A percentile compares a stretch with the other conserved stretches of the same genome.
Evolutionary conservation across 2,329 filamentous ascomycete species (phyloP).

Genomic region (Penicillium carneum): DNA sequence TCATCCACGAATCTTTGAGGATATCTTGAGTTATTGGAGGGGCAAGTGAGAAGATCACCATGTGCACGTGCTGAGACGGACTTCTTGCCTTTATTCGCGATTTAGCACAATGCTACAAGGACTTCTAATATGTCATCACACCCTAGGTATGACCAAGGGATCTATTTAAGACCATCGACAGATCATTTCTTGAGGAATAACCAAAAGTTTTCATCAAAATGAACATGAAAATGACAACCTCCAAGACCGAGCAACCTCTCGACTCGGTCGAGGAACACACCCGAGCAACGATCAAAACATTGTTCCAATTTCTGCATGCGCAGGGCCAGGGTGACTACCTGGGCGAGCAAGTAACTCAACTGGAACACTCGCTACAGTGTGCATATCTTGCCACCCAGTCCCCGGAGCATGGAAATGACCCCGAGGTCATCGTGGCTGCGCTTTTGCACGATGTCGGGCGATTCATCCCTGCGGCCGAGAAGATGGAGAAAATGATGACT

Average conservation of each 20-base stretch:
- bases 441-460: conserved; percentile 44
- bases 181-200: background rate
- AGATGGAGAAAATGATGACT: conserved; percentile 38
- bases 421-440: conserved; percentile 40
- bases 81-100: background rate
- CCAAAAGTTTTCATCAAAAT: background rate
- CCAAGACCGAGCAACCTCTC: conserved; percentile 8
- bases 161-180: background rate
- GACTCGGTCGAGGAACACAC: conserved; percentile 31
- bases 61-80: background rate
- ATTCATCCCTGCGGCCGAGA: conserved; percentile 41
- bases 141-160: background rate
- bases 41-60: background rate
- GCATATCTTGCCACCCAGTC: conserved; percentile 36
- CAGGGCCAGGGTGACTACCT: conserved; percentile 43
- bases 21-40: background rate
- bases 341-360: conserved; percentile 41
- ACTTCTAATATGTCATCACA: background rate
- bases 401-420: conserved; percentile 31
- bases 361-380: conserved; percentile 43
- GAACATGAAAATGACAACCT: conserved; percentile 17
- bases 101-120: background rate
- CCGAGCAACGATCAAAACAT: conserved; percentile 29
- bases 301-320: conserved; percentile 38
- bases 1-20: background rate